phyloP scores from a whole-genome alignment of 495 filamentous ascomycete genomes.

The Penicillium roqueforti region DNA sequence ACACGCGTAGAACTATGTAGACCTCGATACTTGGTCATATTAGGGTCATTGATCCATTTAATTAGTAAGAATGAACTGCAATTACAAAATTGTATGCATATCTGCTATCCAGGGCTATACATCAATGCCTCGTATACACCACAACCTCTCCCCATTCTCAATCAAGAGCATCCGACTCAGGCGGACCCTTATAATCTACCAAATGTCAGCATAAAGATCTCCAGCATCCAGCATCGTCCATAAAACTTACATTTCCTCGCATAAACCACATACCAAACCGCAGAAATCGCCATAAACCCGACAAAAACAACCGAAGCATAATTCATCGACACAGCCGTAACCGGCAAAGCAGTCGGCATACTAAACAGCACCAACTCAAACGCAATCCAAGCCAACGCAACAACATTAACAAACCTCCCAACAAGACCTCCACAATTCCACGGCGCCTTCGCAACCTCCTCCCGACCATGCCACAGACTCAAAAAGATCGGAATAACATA shows the following conservation, averaged over 20 bases:
- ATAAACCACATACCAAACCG: slow-evolving; percentile 43
- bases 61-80: too few relatives aligned
- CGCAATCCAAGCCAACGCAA: slow-evolving; percentile 56
- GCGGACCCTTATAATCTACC: slow-evolving; percentile 46
- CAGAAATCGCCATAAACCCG: slow-evolving; percentile 45
- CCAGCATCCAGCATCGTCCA: not conserved
- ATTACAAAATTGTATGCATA: too few relatives aligned
- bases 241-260: slow-evolving; percentile 40
- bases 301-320: slow-evolving; percentile 63
- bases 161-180: slow-evolving; percentile 35
- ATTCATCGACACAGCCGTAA: slow-evolving; percentile 50
- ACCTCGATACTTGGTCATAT: too few relatives aligned
- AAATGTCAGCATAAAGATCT: slow-evolving; percentile 4
- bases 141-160: not conserved
- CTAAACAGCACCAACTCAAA: slow-evolving; percentile 58
- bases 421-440: slow-evolving; percentile 53
- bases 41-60: too few relatives aligned
- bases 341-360: slow-evolving; percentile 49
- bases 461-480: slow-evolving; percentile 48
- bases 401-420: slow-evolving; percentile 52
- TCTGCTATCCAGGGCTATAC: too few relatives aligned
- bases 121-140: too few relatives aligned
- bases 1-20: too few relatives aligned
- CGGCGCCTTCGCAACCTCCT: slow-evolving; percentile 47
- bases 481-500: slow-evolving; percentile 57